A percentile compares a stretch with the other conserved stretches of the same genome.
Evolutionary conservation across 2,329 filamentous ascomycete genomes (phyloP).

Genomic region (Diaporthe citriasiana): DNA sequence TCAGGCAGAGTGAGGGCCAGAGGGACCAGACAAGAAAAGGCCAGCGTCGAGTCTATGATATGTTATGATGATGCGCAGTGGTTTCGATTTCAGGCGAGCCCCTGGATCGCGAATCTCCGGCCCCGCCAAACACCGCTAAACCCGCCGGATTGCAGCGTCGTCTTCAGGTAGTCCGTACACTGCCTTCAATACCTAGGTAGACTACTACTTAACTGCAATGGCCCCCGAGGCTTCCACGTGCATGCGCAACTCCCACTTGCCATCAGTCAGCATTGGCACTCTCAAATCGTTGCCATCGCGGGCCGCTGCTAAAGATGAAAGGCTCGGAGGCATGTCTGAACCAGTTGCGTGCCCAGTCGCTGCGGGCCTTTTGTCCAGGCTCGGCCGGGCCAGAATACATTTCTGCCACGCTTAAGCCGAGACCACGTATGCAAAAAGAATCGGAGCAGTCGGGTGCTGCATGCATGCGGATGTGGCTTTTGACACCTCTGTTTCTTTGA

Average conservation of each 20-base stretch:
- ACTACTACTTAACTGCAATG: not conserved
- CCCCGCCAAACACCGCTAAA: constrained; percentile 35
- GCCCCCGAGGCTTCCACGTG: not conserved
- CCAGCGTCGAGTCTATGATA: constrained; percentile 43
- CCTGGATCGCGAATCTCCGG: constrained; percentile 30
- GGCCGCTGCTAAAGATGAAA: constrained; percentile 1
- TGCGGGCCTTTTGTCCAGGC: not conserved
- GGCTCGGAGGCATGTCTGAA: not conserved
- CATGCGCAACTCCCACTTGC: not conserved
- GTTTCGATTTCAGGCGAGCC: constrained; percentile 17
- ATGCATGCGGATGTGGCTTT: constrained; percentile 12
- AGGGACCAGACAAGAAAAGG: constrained; percentile 52
- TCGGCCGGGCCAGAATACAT: not conserved
- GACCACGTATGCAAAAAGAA: constrained; percentile 1
- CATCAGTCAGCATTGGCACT: constrained; percentile 6
- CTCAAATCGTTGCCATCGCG: not conserved
- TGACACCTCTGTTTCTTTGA: constrained; percentile 5
- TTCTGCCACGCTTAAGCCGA: not conserved
- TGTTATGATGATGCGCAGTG: constrained; percentile 30
- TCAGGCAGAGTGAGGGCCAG: constrained; percentile 54
- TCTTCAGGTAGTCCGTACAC: not conserved
- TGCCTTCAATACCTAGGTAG: not conserved
- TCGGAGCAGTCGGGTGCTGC: not conserved
- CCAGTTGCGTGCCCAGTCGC: not conserved
- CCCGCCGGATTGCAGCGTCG: constrained; percentile 6